A percentile compares a stretch with the other conserved stretches of the same genome.
phyloP scores from a whole-genome alignment of 2,329 filamentous ascomycete genomes.

The Penicillium sclerotiorum region DNA sequence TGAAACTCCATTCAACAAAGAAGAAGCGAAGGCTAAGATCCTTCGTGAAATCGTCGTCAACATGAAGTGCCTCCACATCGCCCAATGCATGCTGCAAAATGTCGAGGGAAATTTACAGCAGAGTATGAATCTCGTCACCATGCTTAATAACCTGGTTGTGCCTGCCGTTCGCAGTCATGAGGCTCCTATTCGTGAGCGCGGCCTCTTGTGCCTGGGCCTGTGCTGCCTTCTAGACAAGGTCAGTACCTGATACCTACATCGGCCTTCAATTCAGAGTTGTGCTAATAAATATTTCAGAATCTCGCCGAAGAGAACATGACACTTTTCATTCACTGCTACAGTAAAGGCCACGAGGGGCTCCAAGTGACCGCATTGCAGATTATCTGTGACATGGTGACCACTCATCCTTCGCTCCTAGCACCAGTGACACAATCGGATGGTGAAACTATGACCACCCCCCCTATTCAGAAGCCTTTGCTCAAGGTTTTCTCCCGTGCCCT shows the following conservation, averaged over 20 bases:
- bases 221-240: conserved; percentile 87
- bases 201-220: conserved; percentile 83
- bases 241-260: no score
- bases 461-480: conserved; percentile 65
- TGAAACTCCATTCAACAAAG: conserved; percentile 55
- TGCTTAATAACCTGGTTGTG: conserved; percentile 95
- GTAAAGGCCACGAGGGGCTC: conserved; percentile 83
- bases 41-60: conserved; percentile 92
- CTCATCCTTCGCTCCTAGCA: conserved; percentile 79
- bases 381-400: conserved; percentile 87
- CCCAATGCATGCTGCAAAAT: conserved; percentile 95
- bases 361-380: conserved; percentile 91
- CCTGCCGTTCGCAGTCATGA: conserved; percentile 93
- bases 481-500: conserved; percentile 86
- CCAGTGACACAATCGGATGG: conserved; percentile 47
- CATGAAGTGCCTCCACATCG: conserved; percentile 97
- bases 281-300: conserved; percentile 51
- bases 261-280: no score
- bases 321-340: conserved; percentile 94
- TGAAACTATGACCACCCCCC: conserved; percentile 52
- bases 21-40: conserved; percentile 67
- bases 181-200: conserved; percentile 86
- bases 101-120: conserved; percentile 84
- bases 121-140: conserved; percentile 90
- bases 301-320: conserved; percentile 89